Percentiles rank a stretch among this genome's conserved stretches.
Evolutionary conservation across 2,329 filamentous ascomycete genomes (phyloP).

Genomic region (Zasmidium citrigriseum): DNA sequence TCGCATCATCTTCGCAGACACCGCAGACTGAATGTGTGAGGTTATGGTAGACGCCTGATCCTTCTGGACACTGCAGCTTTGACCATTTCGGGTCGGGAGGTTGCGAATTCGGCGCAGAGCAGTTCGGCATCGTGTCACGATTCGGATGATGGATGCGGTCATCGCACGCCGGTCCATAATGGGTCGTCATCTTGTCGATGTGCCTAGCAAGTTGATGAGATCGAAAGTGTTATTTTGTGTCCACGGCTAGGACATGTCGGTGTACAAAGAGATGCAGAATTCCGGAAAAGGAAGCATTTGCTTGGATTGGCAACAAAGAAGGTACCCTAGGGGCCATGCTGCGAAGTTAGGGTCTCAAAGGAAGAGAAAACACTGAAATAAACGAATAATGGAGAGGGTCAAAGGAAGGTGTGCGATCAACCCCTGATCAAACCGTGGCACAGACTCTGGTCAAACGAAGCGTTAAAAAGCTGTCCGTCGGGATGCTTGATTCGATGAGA

Average conservation of each 20-base stretch:
- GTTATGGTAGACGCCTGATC: not conserved
- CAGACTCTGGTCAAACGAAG: too few species aligned
- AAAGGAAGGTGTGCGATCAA: too few species aligned
- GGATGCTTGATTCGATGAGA: too few species aligned
- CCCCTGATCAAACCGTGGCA: too few species aligned
- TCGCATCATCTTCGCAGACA: not conserved
- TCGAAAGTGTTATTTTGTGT: not conserved
- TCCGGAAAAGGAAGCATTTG: not conserved
- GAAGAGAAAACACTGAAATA: too few species aligned
- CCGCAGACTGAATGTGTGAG: not conserved
- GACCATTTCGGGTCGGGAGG: not conserved
- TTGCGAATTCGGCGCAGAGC: not conserved
- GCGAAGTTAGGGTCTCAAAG: too few species aligned
- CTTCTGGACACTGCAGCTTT: not conserved
- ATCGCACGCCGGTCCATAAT: not conserved
- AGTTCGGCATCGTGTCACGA: not conserved
- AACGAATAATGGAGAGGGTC: too few species aligned
- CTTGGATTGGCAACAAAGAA: not conserved
- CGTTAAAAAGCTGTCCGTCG: too few species aligned
- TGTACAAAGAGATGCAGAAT: not conserved
- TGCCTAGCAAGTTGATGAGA: not conserved
- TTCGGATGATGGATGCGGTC: not conserved
- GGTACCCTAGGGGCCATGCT: not conserved
- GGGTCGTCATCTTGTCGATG: not conserved
- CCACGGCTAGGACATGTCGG: not conserved